phyloP scores from a whole-genome alignment of 306 rosid genomes.

The Vigna reflexopilosa region DNA sequence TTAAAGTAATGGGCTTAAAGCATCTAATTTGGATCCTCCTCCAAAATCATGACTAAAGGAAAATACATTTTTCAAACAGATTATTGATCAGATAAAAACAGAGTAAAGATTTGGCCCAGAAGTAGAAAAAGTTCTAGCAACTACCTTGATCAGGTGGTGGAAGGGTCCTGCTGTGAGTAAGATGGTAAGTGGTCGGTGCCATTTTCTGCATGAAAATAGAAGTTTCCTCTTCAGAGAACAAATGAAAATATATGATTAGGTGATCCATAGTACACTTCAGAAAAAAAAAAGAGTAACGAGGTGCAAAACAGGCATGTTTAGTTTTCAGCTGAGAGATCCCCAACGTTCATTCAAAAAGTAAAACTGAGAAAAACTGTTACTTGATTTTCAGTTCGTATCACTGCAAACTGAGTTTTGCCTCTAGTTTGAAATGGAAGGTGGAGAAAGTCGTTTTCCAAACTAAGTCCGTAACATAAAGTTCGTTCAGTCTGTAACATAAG shows the following conservation, averaged over 20 bases:
- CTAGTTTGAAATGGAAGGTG: background rate
- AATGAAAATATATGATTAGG: conserved; percentile 11
- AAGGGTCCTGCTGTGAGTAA: conserved; percentile 78
- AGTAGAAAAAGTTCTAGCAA: conserved; percentile 22
- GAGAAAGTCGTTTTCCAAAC: background rate
- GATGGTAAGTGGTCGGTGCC: conserved; percentile 80
- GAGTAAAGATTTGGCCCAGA: background rate
- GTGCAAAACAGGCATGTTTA: background rate
- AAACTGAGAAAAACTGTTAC: too few species aligned
- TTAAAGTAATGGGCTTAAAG: conserved; percentile 17
- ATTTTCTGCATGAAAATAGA: conserved; percentile 61
- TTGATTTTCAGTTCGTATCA: background rate
- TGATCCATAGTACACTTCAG: background rate
- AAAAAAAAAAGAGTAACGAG: conserved; percentile 12
- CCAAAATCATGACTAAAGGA: conserved; percentile 27
- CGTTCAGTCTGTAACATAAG: background rate
- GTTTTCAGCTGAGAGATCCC: background rate
- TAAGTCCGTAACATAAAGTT: background rate
- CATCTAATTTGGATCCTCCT: conserved; percentile 28
- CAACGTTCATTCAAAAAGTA: too few species aligned
- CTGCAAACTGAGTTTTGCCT: background rate
- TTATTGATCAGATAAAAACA: conserved; percentile 33
- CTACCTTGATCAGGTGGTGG: conserved; percentile 97
- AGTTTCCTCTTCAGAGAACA: conserved; percentile 25
- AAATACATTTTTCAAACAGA: conserved; percentile 36